Base-by-base conservation (phyloP, 306 rosid genomes). In the Boehmeria nivea region DNA sequence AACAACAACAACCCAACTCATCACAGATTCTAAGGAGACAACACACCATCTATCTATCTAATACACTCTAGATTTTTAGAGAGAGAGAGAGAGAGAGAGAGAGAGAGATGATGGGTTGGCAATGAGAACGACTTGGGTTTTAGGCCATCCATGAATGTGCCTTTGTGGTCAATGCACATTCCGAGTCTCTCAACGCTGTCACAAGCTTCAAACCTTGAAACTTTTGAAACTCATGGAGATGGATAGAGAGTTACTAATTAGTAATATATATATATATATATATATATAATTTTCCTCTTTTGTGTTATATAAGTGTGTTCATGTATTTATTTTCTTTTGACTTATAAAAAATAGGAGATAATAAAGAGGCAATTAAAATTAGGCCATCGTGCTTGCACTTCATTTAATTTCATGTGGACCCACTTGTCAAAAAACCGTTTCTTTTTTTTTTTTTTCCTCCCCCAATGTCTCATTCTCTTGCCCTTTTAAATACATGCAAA, bases 381-480 rank as follows among this genome's bases (percentile, higher is more conserved):
- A 1, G 25, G 54, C 48, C 20, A 46, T 68, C 77, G 69, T 64
- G 83, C 73, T 59, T 69, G 66, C 78, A 70, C 33, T 59, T 40
- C n/a, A n/a, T n/a, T n/a, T n/a, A n/a, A n/a, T 28, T 31, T 48
- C 73, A 58, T 46, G 64, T 59, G 57, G 75, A 28, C 71, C 81
- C 79, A 71, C 67, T 50, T 69, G 66, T 65, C 21, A 5, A 51
- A 27, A 40, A 74, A 62, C 74, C 17, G 63, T 67, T 43, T n/a
- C 7, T 40, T 34, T 43, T 20, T 50, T 21, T 6, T 20, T 49
- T 8, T 14, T 18, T 20, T 17, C 8, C 63, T 18, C 9, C 16
- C 3, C 16, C 13, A 1, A 26, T 44, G 61, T 31, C 47, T 46
- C 56, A 3, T 17, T 45, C 56, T 16, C 1, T 12, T 31, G 6